Conservation (phyloP, 108 stramenopile species). For the Nitzschia palea region DNA sequence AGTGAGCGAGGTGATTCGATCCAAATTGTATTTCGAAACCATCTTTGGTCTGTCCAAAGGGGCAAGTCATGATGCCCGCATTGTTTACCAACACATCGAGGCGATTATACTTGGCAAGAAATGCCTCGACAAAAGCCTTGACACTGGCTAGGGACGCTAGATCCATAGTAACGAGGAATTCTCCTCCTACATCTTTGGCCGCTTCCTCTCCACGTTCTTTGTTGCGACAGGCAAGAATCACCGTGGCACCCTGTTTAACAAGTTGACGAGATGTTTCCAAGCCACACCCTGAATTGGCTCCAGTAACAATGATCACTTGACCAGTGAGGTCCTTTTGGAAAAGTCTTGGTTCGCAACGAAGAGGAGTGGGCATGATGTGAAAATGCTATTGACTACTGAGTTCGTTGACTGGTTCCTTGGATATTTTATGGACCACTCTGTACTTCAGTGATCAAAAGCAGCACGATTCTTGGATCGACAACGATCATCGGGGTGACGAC, state of each 20-base stretch:
- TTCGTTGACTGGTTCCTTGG: neutral
- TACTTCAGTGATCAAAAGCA: too few relatives aligned
- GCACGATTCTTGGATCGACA: too few relatives aligned
- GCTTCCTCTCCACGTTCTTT: slow-evolving; percentile 8
- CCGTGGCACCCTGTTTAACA: slow-evolving; percentile 37
- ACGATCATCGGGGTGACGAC: too few relatives aligned
- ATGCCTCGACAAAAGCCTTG: slow-evolving; percentile 14
- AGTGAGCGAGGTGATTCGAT: slow-evolving; percentile 42
- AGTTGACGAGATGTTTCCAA: slow-evolving; percentile 50
- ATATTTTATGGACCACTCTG: neutral
- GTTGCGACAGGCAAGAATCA: slow-evolving; percentile 44
- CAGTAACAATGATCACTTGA: slow-evolving; percentile 47
- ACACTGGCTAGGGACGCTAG: slow-evolving; percentile 8
- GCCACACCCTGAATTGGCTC: slow-evolving; percentile 54
- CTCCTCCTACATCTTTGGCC: slow-evolving; percentile 12
- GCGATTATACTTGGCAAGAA: slow-evolving; percentile 22
- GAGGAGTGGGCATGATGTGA: slow-evolving; percentile 27
- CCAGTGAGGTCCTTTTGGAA: slow-evolving; percentile 35
- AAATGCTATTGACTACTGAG: neutral
- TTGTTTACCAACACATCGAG: slow-evolving; percentile 43
- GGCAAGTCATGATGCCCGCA: slow-evolving; percentile 33
- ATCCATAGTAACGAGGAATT: neutral
- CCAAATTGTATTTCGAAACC: slow-evolving; percentile 48
- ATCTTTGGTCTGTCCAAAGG: slow-evolving; percentile 22
- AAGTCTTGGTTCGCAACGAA: slow-evolving; percentile 38